phyloP scores from a whole-genome alignment of 2,329 filamentous ascomycete genomes.

The Phaeoacremonium minimum region DNA sequence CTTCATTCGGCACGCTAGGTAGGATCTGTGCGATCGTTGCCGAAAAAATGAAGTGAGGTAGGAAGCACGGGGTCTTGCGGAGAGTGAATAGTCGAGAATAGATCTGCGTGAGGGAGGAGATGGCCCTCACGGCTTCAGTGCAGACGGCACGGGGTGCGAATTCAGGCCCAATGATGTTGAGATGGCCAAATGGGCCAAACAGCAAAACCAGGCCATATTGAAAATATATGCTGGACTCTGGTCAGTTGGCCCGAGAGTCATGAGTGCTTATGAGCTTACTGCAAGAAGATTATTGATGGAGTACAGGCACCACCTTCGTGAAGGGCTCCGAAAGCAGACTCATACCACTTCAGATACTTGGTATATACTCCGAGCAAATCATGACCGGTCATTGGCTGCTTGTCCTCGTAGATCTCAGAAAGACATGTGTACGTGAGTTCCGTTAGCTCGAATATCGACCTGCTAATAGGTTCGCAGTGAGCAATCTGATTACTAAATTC shows the following conservation, averaged over 20 bases:
- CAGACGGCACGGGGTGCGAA: slow-evolving; percentile 18
- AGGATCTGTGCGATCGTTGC: slow-evolving; percentile 1
- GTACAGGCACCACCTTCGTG: slow-evolving; percentile 1
- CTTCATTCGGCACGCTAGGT: neutral
- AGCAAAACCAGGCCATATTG: slow-evolving; percentile 6
- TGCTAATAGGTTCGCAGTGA: neutral
- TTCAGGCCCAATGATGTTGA: slow-evolving; percentile 3
- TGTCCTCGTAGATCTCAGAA: neutral
- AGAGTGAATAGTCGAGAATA: slow-evolving; percentile 23
- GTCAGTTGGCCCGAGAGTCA: no score
- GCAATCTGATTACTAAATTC: neutral
- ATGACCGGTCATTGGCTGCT: neutral
- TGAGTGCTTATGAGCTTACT: no score
- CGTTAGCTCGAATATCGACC: neutral
- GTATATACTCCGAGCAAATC: slow-evolving; percentile 2
- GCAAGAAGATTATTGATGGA: slow-evolving; percentile 3
- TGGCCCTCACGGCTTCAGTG: slow-evolving; percentile 24
- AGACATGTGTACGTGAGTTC: neutral
- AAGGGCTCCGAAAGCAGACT: slow-evolving; percentile 1
- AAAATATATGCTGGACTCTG: slow-evolving; percentile 6
- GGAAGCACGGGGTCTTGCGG: slow-evolving; percentile 21
- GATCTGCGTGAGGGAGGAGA: slow-evolving; percentile 22
- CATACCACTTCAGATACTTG: slow-evolving; percentile 5
- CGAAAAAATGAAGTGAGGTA: slow-evolving; percentile 21
- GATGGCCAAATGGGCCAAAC: slow-evolving; percentile 4